A percentile compares a stretch with the other conserved stretches of the same genome.
phyloP scores from a whole-genome alignment of 345 rosid genomes.

The Brassica rapa region DNA sequence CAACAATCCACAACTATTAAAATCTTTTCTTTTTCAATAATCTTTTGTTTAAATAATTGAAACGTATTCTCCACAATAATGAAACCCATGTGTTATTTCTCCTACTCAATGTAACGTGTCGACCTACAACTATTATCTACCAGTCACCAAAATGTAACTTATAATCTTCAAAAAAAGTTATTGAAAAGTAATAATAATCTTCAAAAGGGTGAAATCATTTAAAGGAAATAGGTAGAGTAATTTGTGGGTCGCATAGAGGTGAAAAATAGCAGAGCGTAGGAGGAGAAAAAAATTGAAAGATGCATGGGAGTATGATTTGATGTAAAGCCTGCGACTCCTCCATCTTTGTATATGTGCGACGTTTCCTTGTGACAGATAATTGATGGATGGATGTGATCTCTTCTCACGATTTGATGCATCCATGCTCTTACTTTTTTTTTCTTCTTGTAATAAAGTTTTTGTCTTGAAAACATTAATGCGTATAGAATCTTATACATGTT shows the following conservation, averaged over 20 bases:
- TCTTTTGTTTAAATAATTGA: background rate
- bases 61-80: background rate
- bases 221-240: conserved; percentile 5
- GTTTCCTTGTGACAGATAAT: conserved; percentile 17
- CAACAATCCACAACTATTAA: conserved; percentile 19
- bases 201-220: no score
- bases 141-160: background rate
- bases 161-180: background rate
- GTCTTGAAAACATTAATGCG: conserved; percentile 4
- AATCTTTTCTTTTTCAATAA: background rate
- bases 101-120: conserved; percentile 12
- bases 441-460: background rate
- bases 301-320: conserved; percentile 45
- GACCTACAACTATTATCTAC: background rate
- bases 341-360: background rate
- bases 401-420: conserved; percentile 42
- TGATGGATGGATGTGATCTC: conserved; percentile 40
- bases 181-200: no score
- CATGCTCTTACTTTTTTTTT: conserved; percentile 13
- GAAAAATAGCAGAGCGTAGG: conserved; percentile 22
- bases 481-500: conserved; percentile 20
- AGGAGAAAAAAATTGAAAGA: conserved; percentile 17
- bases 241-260: conserved; percentile 26
- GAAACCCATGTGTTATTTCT: conserved; percentile 2
- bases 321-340: conserved; percentile 38